phyloP scores from a whole-genome alignment of 2,329 filamentous ascomycete genomes.

The Talaromyces pinophilus region DNA sequence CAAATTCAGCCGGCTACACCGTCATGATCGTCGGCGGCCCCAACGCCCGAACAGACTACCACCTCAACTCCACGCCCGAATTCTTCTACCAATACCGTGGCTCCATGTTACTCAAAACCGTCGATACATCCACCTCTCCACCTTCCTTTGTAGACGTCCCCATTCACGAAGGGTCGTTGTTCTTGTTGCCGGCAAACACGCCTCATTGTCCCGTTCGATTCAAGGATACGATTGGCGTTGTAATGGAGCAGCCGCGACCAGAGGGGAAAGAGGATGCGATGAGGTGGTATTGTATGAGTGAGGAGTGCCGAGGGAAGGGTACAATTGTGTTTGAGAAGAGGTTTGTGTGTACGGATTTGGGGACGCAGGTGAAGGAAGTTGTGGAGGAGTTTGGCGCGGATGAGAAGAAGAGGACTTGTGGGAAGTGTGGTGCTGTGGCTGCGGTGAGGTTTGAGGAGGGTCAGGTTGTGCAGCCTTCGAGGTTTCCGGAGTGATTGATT shows the following conservation, averaged over 20 bases:
- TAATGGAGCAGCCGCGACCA: conserved; percentile 82
- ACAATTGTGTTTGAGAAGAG: conserved; percentile 78
- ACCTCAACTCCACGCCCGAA: conserved; percentile 94
- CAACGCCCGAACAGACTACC: conserved; percentile 95
- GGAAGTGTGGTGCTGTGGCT: conserved; percentile 73
- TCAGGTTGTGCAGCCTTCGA: conserved; percentile 46
- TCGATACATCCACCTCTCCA: conserved; percentile 62
- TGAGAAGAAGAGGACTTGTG: conserved; percentile 71
- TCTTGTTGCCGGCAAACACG: conserved; percentile 88
- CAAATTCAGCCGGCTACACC: conserved; percentile 81
- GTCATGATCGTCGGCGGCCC: conserved; percentile 91
- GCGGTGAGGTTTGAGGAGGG: conserved; percentile 51
- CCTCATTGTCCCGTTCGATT: conserved; percentile 95
- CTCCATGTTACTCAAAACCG: conserved; percentile 88
- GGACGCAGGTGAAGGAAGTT: conserved; percentile 89
- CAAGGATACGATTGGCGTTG: conserved; percentile 88
- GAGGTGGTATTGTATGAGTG: conserved; percentile 69
- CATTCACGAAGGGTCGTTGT: conserved; percentile 92
- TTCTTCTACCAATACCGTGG: conserved; percentile 98
- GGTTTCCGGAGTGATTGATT: conserved; percentile 36
- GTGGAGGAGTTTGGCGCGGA: conserved; percentile 78
- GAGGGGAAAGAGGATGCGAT: conserved; percentile 70
- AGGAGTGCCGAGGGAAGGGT: conserved; percentile 64
- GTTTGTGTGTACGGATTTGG: conserved; percentile 87
- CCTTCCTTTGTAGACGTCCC: conserved; percentile 75